phyloP scores from a whole-genome alignment of 106 monocot species.

The Allium fistulosum region DNA sequence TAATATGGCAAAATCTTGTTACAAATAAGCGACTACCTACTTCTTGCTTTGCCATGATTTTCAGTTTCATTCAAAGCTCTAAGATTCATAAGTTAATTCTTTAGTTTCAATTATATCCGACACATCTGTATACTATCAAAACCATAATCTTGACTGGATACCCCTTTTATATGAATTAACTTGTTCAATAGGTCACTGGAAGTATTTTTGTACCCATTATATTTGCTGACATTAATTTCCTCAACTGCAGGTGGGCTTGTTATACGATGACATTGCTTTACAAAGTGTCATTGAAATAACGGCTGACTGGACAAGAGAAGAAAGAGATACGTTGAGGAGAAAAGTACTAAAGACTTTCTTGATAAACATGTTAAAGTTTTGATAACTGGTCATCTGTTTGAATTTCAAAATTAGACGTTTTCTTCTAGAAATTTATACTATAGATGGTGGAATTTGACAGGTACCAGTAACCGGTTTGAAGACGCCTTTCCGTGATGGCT shows the following conservation, averaged over 20 bases:
- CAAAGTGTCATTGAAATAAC: slow-evolving; percentile 83
- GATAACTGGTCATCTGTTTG: too few relatives aligned
- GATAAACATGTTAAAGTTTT: too few relatives aligned
- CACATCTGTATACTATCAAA: neutral
- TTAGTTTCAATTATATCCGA: too few relatives aligned
- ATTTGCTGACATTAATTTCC: slow-evolving; percentile 1
- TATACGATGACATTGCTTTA: slow-evolving; percentile 88
- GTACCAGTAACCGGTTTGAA: slow-evolving; percentile 88
- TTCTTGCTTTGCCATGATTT: neutral
- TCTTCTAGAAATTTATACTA: slow-evolving; percentile 1
- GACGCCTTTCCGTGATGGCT: slow-evolving; percentile 86
- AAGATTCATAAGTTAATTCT: too few relatives aligned
- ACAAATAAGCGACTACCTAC: too few relatives aligned
- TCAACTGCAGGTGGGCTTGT: slow-evolving; percentile 65
- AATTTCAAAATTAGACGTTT: too few relatives aligned
- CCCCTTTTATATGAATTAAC: too few relatives aligned
- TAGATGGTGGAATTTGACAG: slow-evolving; percentile 21
- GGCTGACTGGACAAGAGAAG: slow-evolving; percentile 93
- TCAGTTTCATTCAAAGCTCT: neutral
- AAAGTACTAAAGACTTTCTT: slow-evolving; percentile 39
- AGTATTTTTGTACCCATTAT: too few relatives aligned
- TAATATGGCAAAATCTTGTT: too few relatives aligned
- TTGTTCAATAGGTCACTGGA: too few relatives aligned
- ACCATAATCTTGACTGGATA: too few relatives aligned
- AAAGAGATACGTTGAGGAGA: slow-evolving; percentile 78